Evolutionary conservation across 192 early-diverging fungal species (phyloP), one percentile per base, ranked within the genome.

Genomic region (Umbelopsis vinacea): DNA sequence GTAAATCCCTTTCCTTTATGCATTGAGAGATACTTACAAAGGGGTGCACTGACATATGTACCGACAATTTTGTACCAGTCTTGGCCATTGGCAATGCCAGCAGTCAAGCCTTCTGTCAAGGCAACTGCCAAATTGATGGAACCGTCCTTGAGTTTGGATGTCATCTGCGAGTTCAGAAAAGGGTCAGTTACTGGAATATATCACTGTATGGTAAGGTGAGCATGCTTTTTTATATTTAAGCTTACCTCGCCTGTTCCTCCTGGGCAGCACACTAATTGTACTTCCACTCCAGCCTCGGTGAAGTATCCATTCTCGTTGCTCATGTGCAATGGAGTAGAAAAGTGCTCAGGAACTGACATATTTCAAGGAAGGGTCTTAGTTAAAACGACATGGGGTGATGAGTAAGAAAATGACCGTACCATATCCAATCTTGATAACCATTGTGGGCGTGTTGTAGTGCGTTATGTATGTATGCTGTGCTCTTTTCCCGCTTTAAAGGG

Each of bases 41-140:
- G 83, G 3, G 95, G 89, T 10, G 89, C 85, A 43, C 87, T 81
- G 23, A 92, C 91, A 76, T 91, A 95, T 0, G 92, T 94, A 38
- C 93, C 94, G 66, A 94, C 83, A 50, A 97, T 88, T 50, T 87
- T 82, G 70, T 93, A 86, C 33, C 79, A 81, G 22, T 79, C 81
- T 70, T 89, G 85, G 46, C 87, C 84, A 52, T 83, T 88, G 54
- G 87, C 86, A 69, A 78, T 87, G 40, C 84, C 85, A 17, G 90
- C 87, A 47, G 92, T 82, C 3, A 93, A 74, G 0, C 95, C 95
- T 76, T 97, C 95, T 0, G 94, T 97, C 47, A 97, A 87, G 24
- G 93, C 93, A 57, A 97, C 91, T 37, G 92, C 93, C 22, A 94
- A 74, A 78, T 97, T 92, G 35, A 96, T 52, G 23, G 90, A 83